phyloP scores from a whole-genome alignment of 768 basidiomycete species.

The Calocybe indica region DNA sequence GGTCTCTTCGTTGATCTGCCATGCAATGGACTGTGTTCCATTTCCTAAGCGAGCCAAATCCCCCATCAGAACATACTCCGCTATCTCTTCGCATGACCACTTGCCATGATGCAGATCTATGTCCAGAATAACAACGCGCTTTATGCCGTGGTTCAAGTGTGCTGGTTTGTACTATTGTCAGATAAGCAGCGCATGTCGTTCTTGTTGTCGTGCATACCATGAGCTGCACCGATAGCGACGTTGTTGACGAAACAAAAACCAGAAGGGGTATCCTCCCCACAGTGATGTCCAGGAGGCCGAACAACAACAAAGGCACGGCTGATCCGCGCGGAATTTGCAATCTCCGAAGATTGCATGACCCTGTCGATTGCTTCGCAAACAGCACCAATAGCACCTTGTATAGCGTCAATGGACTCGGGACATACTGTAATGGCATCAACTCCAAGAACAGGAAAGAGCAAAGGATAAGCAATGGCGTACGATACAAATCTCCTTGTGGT shows the following conservation, averaged over 20 bases:
- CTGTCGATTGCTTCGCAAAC: slow-evolving; percentile 85
- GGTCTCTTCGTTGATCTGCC: slow-evolving; percentile 88
- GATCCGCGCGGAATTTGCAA: slow-evolving; percentile 3
- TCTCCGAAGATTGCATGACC: slow-evolving; percentile 31
- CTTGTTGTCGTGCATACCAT: slow-evolving; percentile 50
- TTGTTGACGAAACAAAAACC: slow-evolving; percentile 98
- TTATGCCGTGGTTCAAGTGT: slow-evolving; percentile 71
- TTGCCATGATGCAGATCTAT: slow-evolving; percentile 88
- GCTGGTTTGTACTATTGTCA: slow-evolving; percentile 40
- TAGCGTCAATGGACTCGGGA: slow-evolving; percentile 65
- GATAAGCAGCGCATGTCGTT: background rate
- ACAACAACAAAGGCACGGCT: slow-evolving; percentile 74
- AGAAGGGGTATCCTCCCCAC: slow-evolving; percentile 82
- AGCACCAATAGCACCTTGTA: slow-evolving; percentile 77
- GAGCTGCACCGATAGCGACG: slow-evolving; percentile 83
- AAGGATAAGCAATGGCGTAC: slow-evolving; percentile 33
- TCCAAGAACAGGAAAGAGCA: slow-evolving; percentile 1
- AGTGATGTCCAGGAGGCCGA: slow-evolving; percentile 92
- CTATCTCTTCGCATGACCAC: no score
- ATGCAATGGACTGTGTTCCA: slow-evolving; percentile 88
- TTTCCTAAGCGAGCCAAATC: slow-evolving; percentile 48
- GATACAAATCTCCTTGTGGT: slow-evolving; percentile 78
- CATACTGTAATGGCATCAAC: slow-evolving; percentile 47
- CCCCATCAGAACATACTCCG: no score
- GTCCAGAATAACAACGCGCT: slow-evolving; percentile 81